Base-by-base conservation (phyloP, 352 stramenopile genomes). In the Pseudoperonospora humuli region DNA sequence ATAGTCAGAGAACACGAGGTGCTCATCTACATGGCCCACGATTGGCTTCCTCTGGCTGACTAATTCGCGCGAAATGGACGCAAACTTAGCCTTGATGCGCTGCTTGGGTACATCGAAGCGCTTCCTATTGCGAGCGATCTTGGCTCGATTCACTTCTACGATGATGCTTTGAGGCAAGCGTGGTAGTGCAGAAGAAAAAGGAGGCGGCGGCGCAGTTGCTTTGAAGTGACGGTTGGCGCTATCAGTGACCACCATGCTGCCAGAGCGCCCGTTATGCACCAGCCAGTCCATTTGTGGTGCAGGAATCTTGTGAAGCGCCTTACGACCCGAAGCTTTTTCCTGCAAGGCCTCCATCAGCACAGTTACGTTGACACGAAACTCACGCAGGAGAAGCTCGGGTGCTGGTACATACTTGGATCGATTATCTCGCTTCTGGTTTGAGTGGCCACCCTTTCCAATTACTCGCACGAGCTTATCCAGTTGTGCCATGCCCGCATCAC, bases 1-100 rank as follows among this genome's bases (percentile, higher is more conserved):
- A 41, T 88, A 86, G 50, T 88, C 75, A n/a, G 75, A 84, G 41
- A 86, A 84, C 29, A 79, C 61, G 21, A 85, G 50, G 49, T 84
- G 70, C 29, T 88, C 68, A 26, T 88, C 75, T 5, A 80, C 45
- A 34, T 67, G 67, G 18, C 64, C 50, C 21, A 64, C 47, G 6
- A 75, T 39, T 27, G 51, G 47, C 21, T 51, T 69, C 34, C 68
- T 68, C 54, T 71, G 69, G 41, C 57, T 61, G 7, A 57, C 66
- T 23, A 88, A 36, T 23, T 88, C 70, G 10, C 70, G 70, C 20
- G 73, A 84, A 46, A 88, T 53, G 15, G 70, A 82, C 20, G 48
- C 55, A 21, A 88, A 61, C 55, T 86, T 88, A 20, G 73, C 73
- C 39, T 82, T 75, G 18, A 88, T 52, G 11, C 67, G 67, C 56